Evolutionary conservation across 2,329 filamentous ascomycete genomes (phyloP).

Genomic region (Aspergillus ruber): DNA sequence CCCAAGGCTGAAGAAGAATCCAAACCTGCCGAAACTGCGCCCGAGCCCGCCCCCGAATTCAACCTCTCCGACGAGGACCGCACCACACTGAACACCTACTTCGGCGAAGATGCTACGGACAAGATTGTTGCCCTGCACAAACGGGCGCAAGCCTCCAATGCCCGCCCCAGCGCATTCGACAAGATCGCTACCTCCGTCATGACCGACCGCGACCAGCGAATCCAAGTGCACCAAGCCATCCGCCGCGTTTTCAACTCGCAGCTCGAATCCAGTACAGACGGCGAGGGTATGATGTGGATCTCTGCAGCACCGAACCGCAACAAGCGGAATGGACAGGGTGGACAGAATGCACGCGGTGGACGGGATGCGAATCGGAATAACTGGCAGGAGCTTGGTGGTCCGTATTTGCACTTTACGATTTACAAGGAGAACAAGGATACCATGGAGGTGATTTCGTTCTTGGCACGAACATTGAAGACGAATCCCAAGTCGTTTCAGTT

Average conservation of each 20-base stretch:
- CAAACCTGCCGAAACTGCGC: slow-evolving; percentile 3
- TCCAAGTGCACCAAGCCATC: slow-evolving; percentile 58
- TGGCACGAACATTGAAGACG: slow-evolving; percentile 66
- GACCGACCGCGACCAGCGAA: slow-evolving; percentile 55
- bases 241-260: slow-evolving; percentile 73
- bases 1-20: slow-evolving; percentile 9
- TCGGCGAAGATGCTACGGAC: slow-evolving; percentile 46
- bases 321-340: slow-evolving; percentile 25
- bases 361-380: slow-evolving; percentile 40
- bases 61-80: slow-evolving; percentile 41
- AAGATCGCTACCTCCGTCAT: slow-evolving; percentile 50
- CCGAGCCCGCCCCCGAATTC: slow-evolving; percentile 17
- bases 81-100: slow-evolving; percentile 38
- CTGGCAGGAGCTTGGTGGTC: slow-evolving; percentile 65
- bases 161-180: slow-evolving; percentile 52
- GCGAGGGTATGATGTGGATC: slow-evolving; percentile 61
- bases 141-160: slow-evolving; percentile 45
- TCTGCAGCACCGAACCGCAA: slow-evolving; percentile 38
- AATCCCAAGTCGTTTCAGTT: slow-evolving; percentile 66
- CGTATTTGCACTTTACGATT: slow-evolving; percentile 82
- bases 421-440: slow-evolving; percentile 98
- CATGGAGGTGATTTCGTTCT: slow-evolving; percentile 77
- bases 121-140: slow-evolving; percentile 52
- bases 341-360: slow-evolving; percentile 23
- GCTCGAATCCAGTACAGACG: slow-evolving; percentile 70